Conservation (phyloP, 2,329 filamentous ascomycete genomes). For the Apiospora rasikravindrae region DNA sequence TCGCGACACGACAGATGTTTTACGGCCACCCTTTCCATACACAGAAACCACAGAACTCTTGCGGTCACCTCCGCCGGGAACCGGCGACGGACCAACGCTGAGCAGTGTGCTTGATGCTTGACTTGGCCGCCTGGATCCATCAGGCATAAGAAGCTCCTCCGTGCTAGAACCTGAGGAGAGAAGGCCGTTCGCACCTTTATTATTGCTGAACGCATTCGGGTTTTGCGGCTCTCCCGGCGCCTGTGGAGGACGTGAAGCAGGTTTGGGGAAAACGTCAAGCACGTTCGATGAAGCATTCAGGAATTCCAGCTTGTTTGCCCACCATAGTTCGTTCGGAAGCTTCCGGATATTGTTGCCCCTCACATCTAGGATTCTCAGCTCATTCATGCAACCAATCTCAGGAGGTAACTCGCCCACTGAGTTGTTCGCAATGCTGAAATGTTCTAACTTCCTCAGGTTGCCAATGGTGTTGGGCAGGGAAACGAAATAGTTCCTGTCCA, state of each 20-base stretch:
- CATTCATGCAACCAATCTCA: constrained; percentile 85
- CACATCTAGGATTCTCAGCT: constrained; percentile 85
- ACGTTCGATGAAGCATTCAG: constrained; percentile 97
- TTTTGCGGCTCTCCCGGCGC: constrained; percentile 55
- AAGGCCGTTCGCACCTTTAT: constrained; percentile 51
- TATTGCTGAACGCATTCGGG: constrained; percentile 42
- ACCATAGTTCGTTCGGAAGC: constrained; percentile 94
- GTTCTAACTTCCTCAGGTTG: constrained; percentile 79
- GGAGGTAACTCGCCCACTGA: constrained; percentile 81
- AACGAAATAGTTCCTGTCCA: constrained; percentile 96
- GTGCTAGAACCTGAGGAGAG: constrained; percentile 70
- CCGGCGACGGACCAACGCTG: constrained; percentile 77
- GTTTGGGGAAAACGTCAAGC: constrained; percentile 88
- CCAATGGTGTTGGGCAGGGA: constrained; percentile 87
- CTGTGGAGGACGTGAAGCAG: constrained; percentile 71
- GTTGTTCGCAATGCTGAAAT: constrained; percentile 94
- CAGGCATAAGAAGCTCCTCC: constrained; percentile 74
- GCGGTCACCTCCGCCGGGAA: constrained; percentile 62
- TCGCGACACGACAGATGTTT: constrained; percentile 82
- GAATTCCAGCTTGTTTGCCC: constrained; percentile 85
- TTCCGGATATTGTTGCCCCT: constrained; percentile 92
- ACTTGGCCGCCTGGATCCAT: constrained; percentile 74
- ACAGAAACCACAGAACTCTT: constrained; percentile 87
- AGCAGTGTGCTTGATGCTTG: constrained; percentile 79
- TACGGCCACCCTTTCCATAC: constrained; percentile 78